Evolutionary conservation across 768 basidiomycete species (phyloP).

Genomic region (Phlebiopsis gigantea): DNA sequence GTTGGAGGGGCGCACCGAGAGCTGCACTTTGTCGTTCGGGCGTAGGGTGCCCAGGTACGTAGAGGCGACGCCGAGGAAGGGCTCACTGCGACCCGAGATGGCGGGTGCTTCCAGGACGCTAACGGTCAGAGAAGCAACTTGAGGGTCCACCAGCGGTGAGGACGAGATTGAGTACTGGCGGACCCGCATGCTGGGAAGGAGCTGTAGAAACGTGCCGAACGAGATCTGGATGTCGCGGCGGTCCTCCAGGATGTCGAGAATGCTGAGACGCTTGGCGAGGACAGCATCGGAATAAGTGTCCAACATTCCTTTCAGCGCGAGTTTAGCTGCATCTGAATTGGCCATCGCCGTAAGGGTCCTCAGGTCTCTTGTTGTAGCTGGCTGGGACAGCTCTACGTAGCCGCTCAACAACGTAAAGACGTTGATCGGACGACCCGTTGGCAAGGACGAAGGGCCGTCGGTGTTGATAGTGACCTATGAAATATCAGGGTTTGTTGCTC

Average conservation of each 20-base stretch:
- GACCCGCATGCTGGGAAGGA: slow-evolving; percentile 44
- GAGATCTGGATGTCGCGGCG: slow-evolving; percentile 32
- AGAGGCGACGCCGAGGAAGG: slow-evolving; percentile 40
- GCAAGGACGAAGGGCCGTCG: slow-evolving; percentile 34
- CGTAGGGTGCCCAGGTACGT: slow-evolving; percentile 36
- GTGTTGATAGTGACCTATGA: slow-evolving; percentile 32
- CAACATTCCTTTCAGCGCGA: slow-evolving; percentile 26
- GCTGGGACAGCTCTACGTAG: slow-evolving; percentile 44
- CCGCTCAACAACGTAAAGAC: slow-evolving; percentile 34
- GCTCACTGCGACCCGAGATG: slow-evolving; percentile 25
- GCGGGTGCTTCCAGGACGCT: slow-evolving; percentile 37
- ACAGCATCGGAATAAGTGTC: slow-evolving; percentile 29
- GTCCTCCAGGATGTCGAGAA: slow-evolving; percentile 37
- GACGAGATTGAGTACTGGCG: slow-evolving; percentile 51
- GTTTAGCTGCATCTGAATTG: slow-evolving; percentile 20
- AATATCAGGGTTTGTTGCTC: background rate
- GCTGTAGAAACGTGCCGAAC: slow-evolving; percentile 33
- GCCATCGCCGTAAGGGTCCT: slow-evolving; percentile 26
- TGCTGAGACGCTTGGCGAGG: slow-evolving; percentile 31
- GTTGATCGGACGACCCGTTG: slow-evolving; percentile 31
- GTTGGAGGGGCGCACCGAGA: slow-evolving; percentile 34
- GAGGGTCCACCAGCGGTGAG: slow-evolving; percentile 39
- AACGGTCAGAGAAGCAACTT: slow-evolving; percentile 37
- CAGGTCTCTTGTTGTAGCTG: slow-evolving; percentile 38
- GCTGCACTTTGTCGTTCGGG: slow-evolving; percentile 34